These are phyloP conservation scores for Suhomyces terraborum DNA, from an alignment of 1,139 yeast species.

Conservation along the genomic window DNA sequence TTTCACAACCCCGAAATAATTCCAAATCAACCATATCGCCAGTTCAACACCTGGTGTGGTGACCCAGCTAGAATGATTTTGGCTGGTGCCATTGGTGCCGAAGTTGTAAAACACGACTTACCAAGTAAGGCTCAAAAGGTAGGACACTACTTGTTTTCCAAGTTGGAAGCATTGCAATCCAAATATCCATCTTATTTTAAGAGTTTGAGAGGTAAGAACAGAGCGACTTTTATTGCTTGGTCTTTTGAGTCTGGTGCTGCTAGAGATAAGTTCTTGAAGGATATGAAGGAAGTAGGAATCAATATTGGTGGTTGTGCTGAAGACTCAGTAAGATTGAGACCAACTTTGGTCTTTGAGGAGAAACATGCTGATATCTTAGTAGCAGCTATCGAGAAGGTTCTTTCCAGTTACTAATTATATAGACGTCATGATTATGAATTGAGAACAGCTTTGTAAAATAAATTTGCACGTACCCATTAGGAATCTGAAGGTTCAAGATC, in stretches of 20 bases:
- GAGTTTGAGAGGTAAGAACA: conserved; percentile 71
- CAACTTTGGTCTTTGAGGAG: conserved; percentile 71
- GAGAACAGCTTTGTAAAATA: background rate
- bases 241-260: conserved; percentile 54
- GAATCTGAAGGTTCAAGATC: no score
- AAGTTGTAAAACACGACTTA: conserved; percentile 61
- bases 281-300: conserved; percentile 62
- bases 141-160: conserved; percentile 61
- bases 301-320: conserved; percentile 85
- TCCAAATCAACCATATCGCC: conserved; percentile 76
- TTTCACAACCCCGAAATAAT: conserved; percentile 69
- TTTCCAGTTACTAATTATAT: conserved; percentile 34
- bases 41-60: conserved; percentile 91
- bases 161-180: conserved; percentile 51
- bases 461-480: no score
- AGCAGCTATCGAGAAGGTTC: conserved; percentile 49
- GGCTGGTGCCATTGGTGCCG: conserved; percentile 69
- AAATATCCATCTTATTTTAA: conserved; percentile 53
- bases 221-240: conserved; percentile 82
- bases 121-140: conserved; percentile 56
- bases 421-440: background rate
- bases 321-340: conserved; percentile 72
- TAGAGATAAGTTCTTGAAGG: conserved; percentile 60
- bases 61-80: conserved; percentile 79
- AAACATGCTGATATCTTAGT: conserved; percentile 72